phyloP scores from a whole-genome alignment of 2,329 filamentous ascomycete genomes.

The Microascus cirrosus region DNA sequence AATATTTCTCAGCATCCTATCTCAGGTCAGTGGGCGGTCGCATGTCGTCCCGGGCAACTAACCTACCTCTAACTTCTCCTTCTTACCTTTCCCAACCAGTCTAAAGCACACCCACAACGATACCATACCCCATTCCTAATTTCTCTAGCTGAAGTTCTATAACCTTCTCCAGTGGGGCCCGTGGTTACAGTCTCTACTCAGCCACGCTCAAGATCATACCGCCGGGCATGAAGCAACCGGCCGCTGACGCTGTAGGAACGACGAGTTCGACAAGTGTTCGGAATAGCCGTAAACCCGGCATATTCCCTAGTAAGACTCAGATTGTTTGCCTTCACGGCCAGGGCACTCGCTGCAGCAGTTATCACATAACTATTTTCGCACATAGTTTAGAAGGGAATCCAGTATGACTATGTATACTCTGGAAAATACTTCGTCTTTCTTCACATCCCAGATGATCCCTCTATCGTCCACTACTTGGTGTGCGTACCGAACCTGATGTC shows the following conservation, averaged over 20 bases:
- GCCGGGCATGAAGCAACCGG: no score
- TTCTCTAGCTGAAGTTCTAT: neutral
- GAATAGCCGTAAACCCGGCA: no score
- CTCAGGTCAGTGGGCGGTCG: slow-evolving; percentile 8
- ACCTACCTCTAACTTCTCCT: slow-evolving; percentile 25
- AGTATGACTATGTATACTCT: slow-evolving; percentile 22
- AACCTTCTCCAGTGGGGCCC: no score
- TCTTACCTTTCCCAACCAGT: no score
- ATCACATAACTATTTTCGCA: slow-evolving; percentile 28
- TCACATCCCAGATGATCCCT: slow-evolving; percentile 18
- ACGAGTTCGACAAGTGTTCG: no score
- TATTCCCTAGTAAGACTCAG: no score
- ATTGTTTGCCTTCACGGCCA: slow-evolving; percentile 17
- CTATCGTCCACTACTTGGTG: slow-evolving; percentile 19
- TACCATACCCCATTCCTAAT: no score
- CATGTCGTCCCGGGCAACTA: neutral
- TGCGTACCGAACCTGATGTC: slow-evolving; percentile 19
- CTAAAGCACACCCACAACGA: no score
- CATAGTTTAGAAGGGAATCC: slow-evolving; percentile 21
- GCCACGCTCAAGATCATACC: no score
- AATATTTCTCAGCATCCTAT: slow-evolving; percentile 23
- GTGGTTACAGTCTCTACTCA: no score
- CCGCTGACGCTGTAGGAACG: no score
- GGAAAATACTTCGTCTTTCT: slow-evolving; percentile 22
- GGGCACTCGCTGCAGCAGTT: slow-evolving; percentile 20